A percentile compares a stretch with the other conserved stretches of the same genome.
These are phyloP conservation scores for Umbilicus rupestris DNA, from an alignment of 164 flowering plant species.

Conservation along the genomic window DNA sequence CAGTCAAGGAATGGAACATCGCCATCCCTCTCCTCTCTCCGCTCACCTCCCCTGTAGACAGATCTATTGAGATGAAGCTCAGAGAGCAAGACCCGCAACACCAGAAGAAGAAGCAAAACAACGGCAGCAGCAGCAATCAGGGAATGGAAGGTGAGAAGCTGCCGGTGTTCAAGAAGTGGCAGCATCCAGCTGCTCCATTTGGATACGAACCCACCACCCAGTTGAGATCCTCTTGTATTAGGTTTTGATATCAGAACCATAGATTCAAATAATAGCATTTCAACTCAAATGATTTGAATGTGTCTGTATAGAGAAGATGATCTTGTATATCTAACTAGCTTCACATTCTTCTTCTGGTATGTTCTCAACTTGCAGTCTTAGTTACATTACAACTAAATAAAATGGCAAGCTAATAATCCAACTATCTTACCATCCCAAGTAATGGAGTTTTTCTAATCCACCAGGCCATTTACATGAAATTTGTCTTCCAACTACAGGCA, in stretches of 20 bases:
- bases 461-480: too few relatives aligned
- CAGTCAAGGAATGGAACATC: slow-evolving; percentile 55
- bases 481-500: too few relatives aligned
- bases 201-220: background rate
- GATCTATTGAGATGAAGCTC: slow-evolving; percentile 14
- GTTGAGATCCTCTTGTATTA: background rate
- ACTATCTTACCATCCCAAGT: too few relatives aligned
- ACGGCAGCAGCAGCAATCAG: background rate
- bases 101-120: background rate
- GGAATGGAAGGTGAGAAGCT: background rate
- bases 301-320: background rate
- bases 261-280: too few relatives aligned
- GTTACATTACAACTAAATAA: too few relatives aligned
- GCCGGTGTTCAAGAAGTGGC: slow-evolving; percentile 6
- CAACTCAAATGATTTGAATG: background rate
- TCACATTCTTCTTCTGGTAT: too few relatives aligned
- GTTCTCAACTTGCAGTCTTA: too few relatives aligned
- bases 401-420: too few relatives aligned
- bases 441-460: too few relatives aligned
- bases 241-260: background rate
- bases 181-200: slow-evolving; percentile 9
- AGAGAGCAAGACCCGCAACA: slow-evolving; percentile 15
- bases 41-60: slow-evolving; percentile 40
- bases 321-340: too few relatives aligned
- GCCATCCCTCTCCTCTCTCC: slow-evolving; percentile 85